These are phyloP conservation scores for Pulveroboletus frians DNA, from an alignment of 768 basidiomycete genomes.

Conservation along the genomic window DNA sequence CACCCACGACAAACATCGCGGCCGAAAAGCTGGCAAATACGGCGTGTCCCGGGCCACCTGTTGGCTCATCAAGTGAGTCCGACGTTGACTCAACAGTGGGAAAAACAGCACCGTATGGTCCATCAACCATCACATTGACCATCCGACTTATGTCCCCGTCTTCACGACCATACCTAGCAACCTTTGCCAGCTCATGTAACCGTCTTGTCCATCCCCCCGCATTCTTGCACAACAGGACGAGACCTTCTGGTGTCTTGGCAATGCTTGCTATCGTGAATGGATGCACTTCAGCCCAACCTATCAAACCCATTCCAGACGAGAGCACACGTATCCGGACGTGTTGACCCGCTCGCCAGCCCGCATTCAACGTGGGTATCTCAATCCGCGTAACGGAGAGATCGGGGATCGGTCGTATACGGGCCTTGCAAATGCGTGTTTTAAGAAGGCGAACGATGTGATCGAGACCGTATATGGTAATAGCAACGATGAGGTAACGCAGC, in stretches of 20 bases:
- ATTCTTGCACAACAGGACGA: conserved; percentile 48
- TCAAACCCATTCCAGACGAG: conserved; percentile 34
- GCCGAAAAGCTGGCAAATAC: conserved; percentile 47
- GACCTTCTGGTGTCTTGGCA: conserved; percentile 37
- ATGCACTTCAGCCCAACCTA: conserved; percentile 42
- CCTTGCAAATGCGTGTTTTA: conserved; percentile 42
- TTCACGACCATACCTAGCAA: conserved; percentile 32
- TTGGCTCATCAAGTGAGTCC: conserved; percentile 3
- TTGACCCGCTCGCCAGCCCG: conserved; percentile 58
- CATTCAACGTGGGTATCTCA: conserved; percentile 39
- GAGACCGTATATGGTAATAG: conserved; percentile 36
- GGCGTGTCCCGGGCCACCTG: conserved; percentile 42
- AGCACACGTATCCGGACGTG: conserved; percentile 52
- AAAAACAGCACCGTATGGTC: conserved; percentile 42
- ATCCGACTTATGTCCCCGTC: conserved; percentile 18
- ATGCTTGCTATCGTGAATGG: conserved; percentile 50
- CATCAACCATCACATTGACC: conserved; percentile 45
- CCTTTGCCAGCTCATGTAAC: conserved; percentile 38
- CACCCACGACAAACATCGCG: conserved; percentile 53
- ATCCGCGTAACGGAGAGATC: conserved; percentile 45
- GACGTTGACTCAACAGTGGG: not conserved
- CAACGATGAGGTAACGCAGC: conserved; percentile 39
- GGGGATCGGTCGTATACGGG: conserved; percentile 41
- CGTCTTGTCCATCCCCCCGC: conserved; percentile 46
- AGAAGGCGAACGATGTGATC: conserved; percentile 44